These are phyloP conservation scores for Patellifolia procumbens DNA, from an alignment of 179 eudicot genomes.

Conservation along the genomic window DNA sequence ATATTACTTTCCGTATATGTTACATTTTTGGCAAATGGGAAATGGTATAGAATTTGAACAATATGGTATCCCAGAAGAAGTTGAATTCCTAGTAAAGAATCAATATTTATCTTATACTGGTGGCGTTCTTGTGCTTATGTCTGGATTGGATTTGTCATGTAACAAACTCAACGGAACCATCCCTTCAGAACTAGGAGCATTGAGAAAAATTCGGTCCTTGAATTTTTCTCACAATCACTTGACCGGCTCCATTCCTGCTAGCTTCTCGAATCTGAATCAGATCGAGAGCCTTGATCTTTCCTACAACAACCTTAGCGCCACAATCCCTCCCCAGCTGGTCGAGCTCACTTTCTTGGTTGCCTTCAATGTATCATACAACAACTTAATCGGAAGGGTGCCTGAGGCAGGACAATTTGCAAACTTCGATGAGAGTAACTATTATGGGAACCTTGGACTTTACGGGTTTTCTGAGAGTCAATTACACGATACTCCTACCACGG, in stretches of 20 bases:
- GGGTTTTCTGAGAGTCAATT: too few relatives aligned
- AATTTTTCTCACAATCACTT: too few relatives aligned
- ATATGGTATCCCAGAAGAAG: slow-evolving; percentile 24
- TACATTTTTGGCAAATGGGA: too few relatives aligned
- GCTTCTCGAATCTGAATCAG: background rate
- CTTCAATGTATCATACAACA: slow-evolving; percentile 29
- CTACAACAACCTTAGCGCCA: too few relatives aligned
- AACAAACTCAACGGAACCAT: background rate
- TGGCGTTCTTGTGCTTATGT: slow-evolving; percentile 3
- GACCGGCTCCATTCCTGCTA: too few relatives aligned
- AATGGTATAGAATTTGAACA: too few relatives aligned
- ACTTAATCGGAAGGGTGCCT: slow-evolving; percentile 21
- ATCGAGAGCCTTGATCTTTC: slow-evolving; percentile 12
- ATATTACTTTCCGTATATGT: too few relatives aligned
- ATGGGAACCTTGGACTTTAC: too few relatives aligned
- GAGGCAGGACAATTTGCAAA: slow-evolving; percentile 22
- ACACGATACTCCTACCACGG: too few relatives aligned
- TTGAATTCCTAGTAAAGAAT: background rate
- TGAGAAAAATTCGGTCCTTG: too few relatives aligned
- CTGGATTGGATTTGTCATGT: background rate
- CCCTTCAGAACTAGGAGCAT: slow-evolving; percentile 10
- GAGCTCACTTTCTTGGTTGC: slow-evolving; percentile 8
- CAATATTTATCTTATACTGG: slow-evolving; percentile 13
- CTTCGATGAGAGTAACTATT: slow-evolving; percentile 20
- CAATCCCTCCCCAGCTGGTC: background rate